Evolutionary conservation across 306 rosid genomes (phyloP), one percentile per base, ranked within the genome.

Genomic region (Senna tora): DNA sequence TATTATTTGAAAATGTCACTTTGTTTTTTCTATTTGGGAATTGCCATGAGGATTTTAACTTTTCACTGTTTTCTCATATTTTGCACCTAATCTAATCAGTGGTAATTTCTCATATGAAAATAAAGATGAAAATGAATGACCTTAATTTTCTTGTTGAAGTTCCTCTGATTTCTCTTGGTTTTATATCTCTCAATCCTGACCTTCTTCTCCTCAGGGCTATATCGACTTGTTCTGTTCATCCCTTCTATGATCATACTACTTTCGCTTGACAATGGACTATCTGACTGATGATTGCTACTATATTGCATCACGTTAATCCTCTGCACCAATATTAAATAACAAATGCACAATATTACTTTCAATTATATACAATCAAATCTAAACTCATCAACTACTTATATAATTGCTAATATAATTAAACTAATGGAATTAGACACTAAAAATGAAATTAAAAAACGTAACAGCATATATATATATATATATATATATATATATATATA

Each of bases 91-190:
- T n/a, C n/a, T n/a, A n/a, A n/a, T n/a, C n/a, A n/a, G n/a, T n/a
- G n/a, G n/a, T n/a, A n/a, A n/a, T n/a, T n/a, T n/a, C n/a, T n/a
- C n/a, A n/a, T n/a, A n/a, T n/a, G n/a, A n/a, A n/a, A n/a, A n/a
- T n/a, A n/a, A n/a, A n/a, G 30, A 25, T 25, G 3, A 25, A 25
- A 25, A 25, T 25, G 30, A 53, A 52, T 16, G 14, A 87, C 97
- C 99, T 95, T 95, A 28, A 95, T 95, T 81, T 92, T 95, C 83
- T 92, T 95, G 89, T 55, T 87, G 86, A 89, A 95, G 82, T 95
- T 95, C 79, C 99, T 86, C 52, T 78, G 92, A 65, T 77, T 91
- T 82, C 92, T 88, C 81, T 91, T 95, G 83, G 39, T 84, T 76
- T 76, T 82, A 30, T 95, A 95, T 79, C 96, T 89, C 65, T 95